A percentile compares a stretch with the other conserved stretches of the same genome.
Evolutionary conservation across 2,329 filamentous ascomycete genomes (phyloP).

Genomic region (Penicillium sp.): DNA sequence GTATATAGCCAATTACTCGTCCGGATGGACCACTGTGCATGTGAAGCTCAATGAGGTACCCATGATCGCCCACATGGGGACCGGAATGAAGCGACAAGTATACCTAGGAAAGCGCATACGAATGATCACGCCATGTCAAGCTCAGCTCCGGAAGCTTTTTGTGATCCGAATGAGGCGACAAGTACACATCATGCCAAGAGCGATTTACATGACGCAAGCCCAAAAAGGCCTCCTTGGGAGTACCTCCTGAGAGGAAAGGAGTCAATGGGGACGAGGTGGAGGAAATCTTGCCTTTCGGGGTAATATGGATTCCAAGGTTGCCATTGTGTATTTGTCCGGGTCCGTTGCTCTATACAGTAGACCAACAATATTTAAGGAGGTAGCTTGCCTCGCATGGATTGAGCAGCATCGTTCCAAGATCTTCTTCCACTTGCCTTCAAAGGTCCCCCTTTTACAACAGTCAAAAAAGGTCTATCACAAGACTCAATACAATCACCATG

Average conservation of each 20-base stretch:
- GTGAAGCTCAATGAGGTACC: not conserved
- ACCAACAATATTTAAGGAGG: not conserved
- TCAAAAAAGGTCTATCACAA: not conserved
- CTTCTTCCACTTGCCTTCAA: not conserved
- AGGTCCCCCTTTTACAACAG: not conserved
- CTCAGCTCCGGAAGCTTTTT: no score
- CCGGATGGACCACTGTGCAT: not conserved
- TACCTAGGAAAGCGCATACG: no score
- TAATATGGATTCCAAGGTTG: not conserved
- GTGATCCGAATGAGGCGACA: no score
- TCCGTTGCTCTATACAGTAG: not conserved
- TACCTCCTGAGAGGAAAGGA: not conserved
- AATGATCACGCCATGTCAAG: no score
- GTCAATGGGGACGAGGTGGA: no score
- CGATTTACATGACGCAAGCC: slow-evolving; percentile 8
- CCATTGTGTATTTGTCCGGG: no score
- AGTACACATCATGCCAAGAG: not conserved
- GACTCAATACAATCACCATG: slow-evolving; percentile 1
- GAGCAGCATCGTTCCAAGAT: not conserved
- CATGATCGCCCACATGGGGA: no score
- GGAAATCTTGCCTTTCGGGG: not conserved
- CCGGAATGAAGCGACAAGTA: no score
- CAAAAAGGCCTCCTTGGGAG: not conserved
- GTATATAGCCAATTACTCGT: not conserved
- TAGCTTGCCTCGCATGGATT: not conserved